Conservation (phyloP, 2,329 filamentous ascomycete genomes). For the Botrytis fragariae region DNA sequence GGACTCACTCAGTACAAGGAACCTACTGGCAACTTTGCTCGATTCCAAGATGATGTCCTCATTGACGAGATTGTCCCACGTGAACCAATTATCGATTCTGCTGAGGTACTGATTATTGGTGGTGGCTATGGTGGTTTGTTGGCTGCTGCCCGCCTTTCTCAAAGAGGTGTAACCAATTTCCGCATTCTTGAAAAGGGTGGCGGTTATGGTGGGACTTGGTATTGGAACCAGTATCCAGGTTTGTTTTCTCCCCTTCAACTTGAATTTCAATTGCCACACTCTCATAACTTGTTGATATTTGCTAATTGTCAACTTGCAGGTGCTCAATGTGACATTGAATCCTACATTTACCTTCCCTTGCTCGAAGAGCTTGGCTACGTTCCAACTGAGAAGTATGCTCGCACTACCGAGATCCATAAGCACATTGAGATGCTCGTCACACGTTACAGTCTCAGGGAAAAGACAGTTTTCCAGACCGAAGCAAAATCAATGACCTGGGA, state of each 20-base stretch:
- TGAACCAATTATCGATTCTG: constrained; percentile 10
- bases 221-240: constrained; percentile 56
- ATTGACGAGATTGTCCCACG: constrained; percentile 1
- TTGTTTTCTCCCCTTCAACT: constrained; percentile 38
- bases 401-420: constrained; percentile 57
- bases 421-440: constrained; percentile 53
- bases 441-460: constrained; percentile 53
- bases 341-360: constrained; percentile 20
- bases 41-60: constrained; percentile 13
- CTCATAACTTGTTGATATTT: constrained; percentile 48
- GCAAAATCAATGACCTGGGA: constrained; percentile 56
- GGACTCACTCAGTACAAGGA: constrained; percentile 20
- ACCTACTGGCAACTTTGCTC: constrained; percentile 5
- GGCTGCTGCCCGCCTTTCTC: constrained; percentile 42
- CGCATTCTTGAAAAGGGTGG: constrained; percentile 44
- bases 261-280: background rate
- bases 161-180: constrained; percentile 46
- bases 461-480: constrained; percentile 56
- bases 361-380: constrained; percentile 33
- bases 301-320: constrained; percentile 57
- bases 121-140: constrained; percentile 42
- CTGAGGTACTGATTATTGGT: constrained; percentile 42
- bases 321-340: constrained; percentile 21
- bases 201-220: constrained; percentile 48
- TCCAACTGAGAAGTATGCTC: constrained; percentile 55